Evolutionary conservation across 225 moss, liverwort and hornwort genomes (phyloP).

Genomic region (Thuidium tamariscinum): DNA sequence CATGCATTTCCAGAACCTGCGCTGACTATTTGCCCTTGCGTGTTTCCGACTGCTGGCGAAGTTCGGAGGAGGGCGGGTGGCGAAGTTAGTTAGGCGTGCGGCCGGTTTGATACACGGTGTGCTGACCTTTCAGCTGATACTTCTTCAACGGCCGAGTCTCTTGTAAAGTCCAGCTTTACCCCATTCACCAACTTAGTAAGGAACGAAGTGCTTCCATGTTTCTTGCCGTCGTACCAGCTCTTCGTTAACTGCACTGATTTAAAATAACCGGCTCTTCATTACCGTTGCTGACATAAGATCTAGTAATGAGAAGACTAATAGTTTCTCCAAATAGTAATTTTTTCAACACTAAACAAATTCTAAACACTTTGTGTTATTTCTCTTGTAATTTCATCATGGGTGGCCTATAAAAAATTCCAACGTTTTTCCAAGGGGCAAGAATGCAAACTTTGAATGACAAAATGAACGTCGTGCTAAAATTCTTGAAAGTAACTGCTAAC

Average conservation of each 20-base stretch:
- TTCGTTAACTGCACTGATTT: neutral
- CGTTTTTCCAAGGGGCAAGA: too few relatives aligned
- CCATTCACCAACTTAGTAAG: neutral
- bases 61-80: neutral
- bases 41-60: neutral
- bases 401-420: too few relatives aligned
- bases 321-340: too few relatives aligned
- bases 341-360: too few relatives aligned
- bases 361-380: too few relatives aligned
- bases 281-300: neutral
- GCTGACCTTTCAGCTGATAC: conserved; percentile 5
- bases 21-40: neutral
- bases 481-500: too few relatives aligned
- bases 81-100: conserved; percentile 6
- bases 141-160: neutral
- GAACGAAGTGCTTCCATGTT: neutral
- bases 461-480: too few relatives aligned
- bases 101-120: neutral
- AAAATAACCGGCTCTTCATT: neutral
- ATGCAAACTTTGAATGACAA: too few relatives aligned
- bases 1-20: neutral
- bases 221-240: neutral
- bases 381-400: too few relatives aligned
- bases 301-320: too few relatives aligned
- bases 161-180: neutral